Conservation (phyloP, 108 stramenopile genomes). For the Licmophora abbreviata region DNA sequence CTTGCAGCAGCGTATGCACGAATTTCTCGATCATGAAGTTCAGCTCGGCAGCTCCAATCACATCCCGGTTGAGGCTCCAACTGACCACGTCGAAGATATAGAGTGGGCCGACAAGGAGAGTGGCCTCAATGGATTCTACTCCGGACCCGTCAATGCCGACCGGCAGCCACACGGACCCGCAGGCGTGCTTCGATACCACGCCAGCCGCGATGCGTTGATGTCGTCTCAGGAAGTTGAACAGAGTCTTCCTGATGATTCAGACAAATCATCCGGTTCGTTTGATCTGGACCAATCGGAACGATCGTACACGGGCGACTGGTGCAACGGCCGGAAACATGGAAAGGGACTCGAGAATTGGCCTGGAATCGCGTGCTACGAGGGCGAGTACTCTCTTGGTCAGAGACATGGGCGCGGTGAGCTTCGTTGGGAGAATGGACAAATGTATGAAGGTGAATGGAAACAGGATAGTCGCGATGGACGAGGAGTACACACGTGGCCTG, state of each 20-base stretch:
- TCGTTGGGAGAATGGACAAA: neutral
- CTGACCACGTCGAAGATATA: no score
- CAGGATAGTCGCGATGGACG: slow-evolving; percentile 25
- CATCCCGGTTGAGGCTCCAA: no score
- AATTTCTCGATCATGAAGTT: no score
- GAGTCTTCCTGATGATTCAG: no score
- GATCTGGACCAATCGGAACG: no score
- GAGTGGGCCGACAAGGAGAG: no score
- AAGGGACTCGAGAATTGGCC: slow-evolving; percentile 34
- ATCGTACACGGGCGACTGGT: slow-evolving; percentile 38
- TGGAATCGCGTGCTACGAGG: slow-evolving; percentile 27
- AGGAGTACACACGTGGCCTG: slow-evolving; percentile 36
- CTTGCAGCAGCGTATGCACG: no score
- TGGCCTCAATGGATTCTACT: neutral
- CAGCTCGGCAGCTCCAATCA: no score
- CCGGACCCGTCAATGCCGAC: slow-evolving; percentile 2
- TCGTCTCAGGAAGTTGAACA: no score
- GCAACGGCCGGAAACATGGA: slow-evolving; percentile 21
- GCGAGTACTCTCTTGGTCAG: slow-evolving; percentile 28
- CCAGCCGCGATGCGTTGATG: no score
- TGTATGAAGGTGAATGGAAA: slow-evolving; percentile 38
- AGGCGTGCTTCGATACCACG: neutral
- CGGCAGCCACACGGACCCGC: neutral
- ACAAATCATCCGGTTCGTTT: no score
- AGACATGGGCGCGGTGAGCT: slow-evolving; percentile 8